Evolutionary conservation across 768 basidiomycete species (phyloP), one percentile per base, ranked within the genome.

Genomic region (Leccinum disarticulatum): DNA sequence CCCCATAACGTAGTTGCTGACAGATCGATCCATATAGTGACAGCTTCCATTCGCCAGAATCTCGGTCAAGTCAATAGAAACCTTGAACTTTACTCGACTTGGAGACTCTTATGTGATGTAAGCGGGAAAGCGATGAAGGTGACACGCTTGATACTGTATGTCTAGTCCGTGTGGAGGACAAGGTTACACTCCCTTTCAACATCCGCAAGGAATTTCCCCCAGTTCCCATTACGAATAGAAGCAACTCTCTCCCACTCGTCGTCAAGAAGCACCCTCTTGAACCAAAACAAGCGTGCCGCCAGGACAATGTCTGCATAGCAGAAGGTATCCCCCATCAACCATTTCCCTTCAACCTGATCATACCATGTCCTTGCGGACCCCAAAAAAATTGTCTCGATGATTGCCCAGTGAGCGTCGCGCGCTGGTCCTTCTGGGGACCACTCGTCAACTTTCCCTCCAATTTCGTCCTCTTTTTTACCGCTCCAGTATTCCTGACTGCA

Each of bases 401-500:
- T 19, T 6, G n/a, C 43, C 43, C 43, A 46, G 19, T 46, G 43
- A 46, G 19, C 10, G 11, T 46, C 19, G 19, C 43, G 43, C 19
- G 11, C 11, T 46, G 43, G 43, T 13, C 43, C 43, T 3, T 46
- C 43, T 10, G 43, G 43, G 11, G 43, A 46, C 43, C 43, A 46
- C 13, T 46, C 43, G 11, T 22, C 43, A 3, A 22, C 43, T 46
- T 46, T 46, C 43, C 43, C 19, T 46, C 43, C 43, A 5, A 46
- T 6, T 2, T 46, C 43, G 11, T 19, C 19, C 19, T 46, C 43
- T 46, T 46, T 67, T 7, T 74, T 77, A 22, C 56, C 52, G 25
- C 75, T 63, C 61, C 80, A 84, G 66, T 77, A 77, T 35, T 66
- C 71, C 43, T 61, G 10, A 13, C 43, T 46, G 19, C 43, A 46